Percentiles rank a stretch among this genome's conserved stretches.
These are phyloP conservation scores for Apiotrichum brassicae DNA, from an alignment of 1,284 basidiomycete species.

Conservation along the genomic window DNA sequence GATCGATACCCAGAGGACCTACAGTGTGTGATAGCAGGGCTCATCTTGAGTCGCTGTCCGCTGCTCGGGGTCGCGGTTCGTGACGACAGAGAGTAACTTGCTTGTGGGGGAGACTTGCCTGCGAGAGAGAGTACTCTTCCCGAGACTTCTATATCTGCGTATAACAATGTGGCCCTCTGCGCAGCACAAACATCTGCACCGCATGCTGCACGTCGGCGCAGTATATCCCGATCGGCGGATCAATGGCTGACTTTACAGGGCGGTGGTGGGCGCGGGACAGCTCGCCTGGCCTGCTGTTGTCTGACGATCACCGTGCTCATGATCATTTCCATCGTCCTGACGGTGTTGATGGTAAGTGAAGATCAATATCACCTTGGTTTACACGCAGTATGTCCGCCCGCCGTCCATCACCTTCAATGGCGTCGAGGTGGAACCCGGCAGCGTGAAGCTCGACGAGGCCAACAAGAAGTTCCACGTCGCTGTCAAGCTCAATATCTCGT, in stretches of 20 bases:
- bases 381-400: slow-evolving; percentile 65
- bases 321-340: slow-evolving; percentile 61
- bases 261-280: slow-evolving; percentile 33
- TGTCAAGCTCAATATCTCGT: slow-evolving; percentile 64
- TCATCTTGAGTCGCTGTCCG: too few relatives aligned
- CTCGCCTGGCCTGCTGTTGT: slow-evolving; percentile 48
- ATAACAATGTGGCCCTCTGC: too few relatives aligned
- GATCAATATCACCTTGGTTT: not conserved
- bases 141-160: too few relatives aligned
- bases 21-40: too few relatives aligned
- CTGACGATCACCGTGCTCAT: slow-evolving; percentile 48
- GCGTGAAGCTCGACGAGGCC: not conserved
- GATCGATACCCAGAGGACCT: too few relatives aligned
- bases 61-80: too few relatives aligned
- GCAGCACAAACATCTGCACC: too few relatives aligned
- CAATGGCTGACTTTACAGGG: slow-evolving; percentile 32
- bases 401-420: slow-evolving; percentile 63
- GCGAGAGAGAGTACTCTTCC: too few relatives aligned
- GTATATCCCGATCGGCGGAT: too few relatives aligned
- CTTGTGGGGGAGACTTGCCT: too few relatives aligned
- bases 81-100: too few relatives aligned
- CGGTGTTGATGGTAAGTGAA: slow-evolving; percentile 61
- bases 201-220: too few relatives aligned
- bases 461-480: slow-evolving; percentile 48
- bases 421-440: slow-evolving; percentile 48